These are phyloP conservation scores for Aegilops speltoides DNA, from an alignment of 176 grass and related monocot species.

Conservation along the genomic window DNA sequence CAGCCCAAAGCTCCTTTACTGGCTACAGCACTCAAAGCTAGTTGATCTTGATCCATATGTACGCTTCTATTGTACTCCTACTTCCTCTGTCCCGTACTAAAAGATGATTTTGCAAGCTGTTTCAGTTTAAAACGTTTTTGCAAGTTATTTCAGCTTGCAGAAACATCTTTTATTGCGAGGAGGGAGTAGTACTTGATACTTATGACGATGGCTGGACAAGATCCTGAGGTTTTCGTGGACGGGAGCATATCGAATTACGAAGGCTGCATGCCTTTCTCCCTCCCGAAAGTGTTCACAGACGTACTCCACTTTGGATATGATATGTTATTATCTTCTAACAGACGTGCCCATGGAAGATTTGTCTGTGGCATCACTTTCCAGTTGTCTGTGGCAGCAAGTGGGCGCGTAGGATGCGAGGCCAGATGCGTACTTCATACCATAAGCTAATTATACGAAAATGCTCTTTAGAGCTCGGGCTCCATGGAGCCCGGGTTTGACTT, in stretches of 20 bases:
- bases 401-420: neutral
- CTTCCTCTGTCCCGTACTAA: too few relatives aligned
- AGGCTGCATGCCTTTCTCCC: neutral
- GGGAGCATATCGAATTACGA: neutral
- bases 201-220: neutral
- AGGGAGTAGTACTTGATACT: neutral
- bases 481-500: too few relatives aligned
- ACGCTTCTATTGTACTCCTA: neutral
- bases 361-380: conserved; percentile 7
- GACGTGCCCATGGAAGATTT: neutral
- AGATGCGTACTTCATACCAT: conserved; percentile 20
- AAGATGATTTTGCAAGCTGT: too few relatives aligned
- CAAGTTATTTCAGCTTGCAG: too few relatives aligned
- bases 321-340: neutral
- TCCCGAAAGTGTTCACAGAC: too few relatives aligned
- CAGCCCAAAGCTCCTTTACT: neutral
- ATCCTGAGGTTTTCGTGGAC: neutral
- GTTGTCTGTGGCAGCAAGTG: conserved; percentile 16
- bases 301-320: too few relatives aligned
- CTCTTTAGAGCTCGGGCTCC: too few relatives aligned
- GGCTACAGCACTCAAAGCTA: neutral
- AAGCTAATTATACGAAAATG: neutral
- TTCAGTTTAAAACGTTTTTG: too few relatives aligned
- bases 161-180: too few relatives aligned
- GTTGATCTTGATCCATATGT: neutral